A percentile compares a stretch with the other conserved stretches of the same genome.
Evolutionary conservation across 352 stramenopile genomes (phyloP).

Genomic region (Pythium guiyangense): DNA sequence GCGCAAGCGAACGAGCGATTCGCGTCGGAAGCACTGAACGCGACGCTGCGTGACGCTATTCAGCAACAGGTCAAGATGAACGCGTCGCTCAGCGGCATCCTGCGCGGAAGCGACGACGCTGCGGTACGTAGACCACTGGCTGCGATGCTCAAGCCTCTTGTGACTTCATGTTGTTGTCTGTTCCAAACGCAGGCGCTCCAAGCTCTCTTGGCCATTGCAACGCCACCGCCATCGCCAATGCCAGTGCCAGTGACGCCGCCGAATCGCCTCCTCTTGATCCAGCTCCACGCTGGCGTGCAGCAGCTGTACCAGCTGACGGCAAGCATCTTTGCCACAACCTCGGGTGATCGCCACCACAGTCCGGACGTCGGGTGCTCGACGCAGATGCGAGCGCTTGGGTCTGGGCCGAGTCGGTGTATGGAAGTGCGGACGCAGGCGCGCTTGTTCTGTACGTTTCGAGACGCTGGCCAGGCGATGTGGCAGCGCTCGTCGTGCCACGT

Average conservation of each 20-base stretch:
- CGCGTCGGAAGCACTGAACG: constrained; percentile 3
- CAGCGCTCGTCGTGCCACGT: constrained; percentile 5
- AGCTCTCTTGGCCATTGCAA: no score
- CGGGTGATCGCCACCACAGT: background rate
- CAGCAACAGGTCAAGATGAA: background rate
- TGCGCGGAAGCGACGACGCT: no score
- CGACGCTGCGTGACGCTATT: constrained; percentile 3
- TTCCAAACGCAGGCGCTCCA: no score
- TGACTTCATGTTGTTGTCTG: no score
- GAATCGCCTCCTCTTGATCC: background rate
- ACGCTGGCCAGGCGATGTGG: constrained; percentile 3
- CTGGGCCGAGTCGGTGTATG: background rate
- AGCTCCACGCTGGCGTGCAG: constrained; percentile 1
- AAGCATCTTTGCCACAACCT: background rate
- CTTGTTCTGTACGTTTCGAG: constrained; percentile 8
- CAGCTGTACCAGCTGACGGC: constrained; percentile 2
- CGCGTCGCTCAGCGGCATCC: no score
- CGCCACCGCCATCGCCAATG: background rate
- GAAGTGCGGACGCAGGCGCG: background rate
- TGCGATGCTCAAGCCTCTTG: no score
- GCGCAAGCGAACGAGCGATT: background rate
- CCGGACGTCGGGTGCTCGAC: background rate
- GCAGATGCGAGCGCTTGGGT: background rate
- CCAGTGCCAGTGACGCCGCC: background rate
- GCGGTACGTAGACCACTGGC: no score